Percentiles rank a stretch among this genome's conserved stretches.
These are phyloP conservation scores for Gossypium longicalyx DNA, from an alignment of 345 rosid species.

Conservation along the genomic window DNA sequence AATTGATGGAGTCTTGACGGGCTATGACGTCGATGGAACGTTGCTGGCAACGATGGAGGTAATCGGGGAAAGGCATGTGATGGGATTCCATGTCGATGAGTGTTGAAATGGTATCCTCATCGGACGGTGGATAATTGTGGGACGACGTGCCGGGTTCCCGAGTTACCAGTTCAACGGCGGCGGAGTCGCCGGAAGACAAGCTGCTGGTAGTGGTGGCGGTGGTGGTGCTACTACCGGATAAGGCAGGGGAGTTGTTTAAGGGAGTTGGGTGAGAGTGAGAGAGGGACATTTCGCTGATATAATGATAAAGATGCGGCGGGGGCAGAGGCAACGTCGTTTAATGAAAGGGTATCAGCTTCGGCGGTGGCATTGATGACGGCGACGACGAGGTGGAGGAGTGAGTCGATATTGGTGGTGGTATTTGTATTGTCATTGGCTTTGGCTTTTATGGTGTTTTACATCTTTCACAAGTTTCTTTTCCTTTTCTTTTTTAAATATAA, in stretches of 20 bases:
- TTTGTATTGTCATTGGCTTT: conserved; percentile 16
- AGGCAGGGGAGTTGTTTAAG: conserved; percentile 15
- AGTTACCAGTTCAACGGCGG: conserved; percentile 27
- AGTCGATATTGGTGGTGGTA: conserved; percentile 8
- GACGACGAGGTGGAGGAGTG: not conserved
- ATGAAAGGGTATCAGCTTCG: not conserved
- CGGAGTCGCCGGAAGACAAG: conserved; percentile 28
- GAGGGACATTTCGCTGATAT: conserved; percentile 7
- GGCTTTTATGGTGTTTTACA: conserved; percentile 20
- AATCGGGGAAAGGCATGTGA: conserved; percentile 37
- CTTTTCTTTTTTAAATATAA: not conserved
- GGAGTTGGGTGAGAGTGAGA: conserved; percentile 16
- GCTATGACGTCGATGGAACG: conserved; percentile 46
- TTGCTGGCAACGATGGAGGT: conserved; percentile 40
- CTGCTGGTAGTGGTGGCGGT: not conserved
- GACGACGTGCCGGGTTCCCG: conserved; percentile 16
- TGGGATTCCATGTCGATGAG: conserved; percentile 39
- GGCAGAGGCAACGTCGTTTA: conserved; percentile 4
- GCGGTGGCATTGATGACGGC: conserved; percentile 12
- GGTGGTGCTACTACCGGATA: conserved; percentile 12
- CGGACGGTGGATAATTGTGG: conserved; percentile 24
- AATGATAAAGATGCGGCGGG: not conserved
- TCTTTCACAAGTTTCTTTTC: conserved; percentile 3
- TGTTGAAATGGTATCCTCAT: conserved; percentile 16
- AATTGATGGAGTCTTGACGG: conserved; percentile 65